phyloP scores from a whole-genome alignment of 176 grass and related monocot genomes.

The Aegilops sharonensis region DNA sequence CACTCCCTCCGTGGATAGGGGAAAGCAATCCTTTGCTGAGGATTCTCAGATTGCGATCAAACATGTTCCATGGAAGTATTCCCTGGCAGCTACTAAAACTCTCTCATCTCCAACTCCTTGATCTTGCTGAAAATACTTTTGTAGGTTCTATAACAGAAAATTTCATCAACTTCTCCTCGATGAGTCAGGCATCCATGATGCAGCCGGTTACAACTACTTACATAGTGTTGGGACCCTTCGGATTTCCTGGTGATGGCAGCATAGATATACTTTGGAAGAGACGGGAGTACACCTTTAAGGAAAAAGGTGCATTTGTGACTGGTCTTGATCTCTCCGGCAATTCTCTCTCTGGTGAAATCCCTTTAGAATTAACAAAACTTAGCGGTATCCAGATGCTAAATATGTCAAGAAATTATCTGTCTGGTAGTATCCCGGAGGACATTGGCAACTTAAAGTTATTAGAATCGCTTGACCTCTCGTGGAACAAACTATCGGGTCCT shows the following conservation, averaged over 20 bases:
- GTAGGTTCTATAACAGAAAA: neutral
- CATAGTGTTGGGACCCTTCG: too few species aligned
- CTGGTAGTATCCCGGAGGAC: neutral
- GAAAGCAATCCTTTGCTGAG: too few species aligned
- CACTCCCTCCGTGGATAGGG: too few species aligned
- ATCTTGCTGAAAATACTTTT: too few species aligned
- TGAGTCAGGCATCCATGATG: neutral
- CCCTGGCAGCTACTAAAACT: too few species aligned
- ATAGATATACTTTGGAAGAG: neutral
- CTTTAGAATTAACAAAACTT: neutral
- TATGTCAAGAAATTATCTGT: neutral
- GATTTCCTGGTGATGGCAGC: too few species aligned
- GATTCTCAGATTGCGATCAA: too few species aligned
- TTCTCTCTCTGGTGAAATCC: constrained; percentile 17
- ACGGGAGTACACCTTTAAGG: neutral
- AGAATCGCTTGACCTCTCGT: constrained; percentile 10
- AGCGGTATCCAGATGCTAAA: neutral
- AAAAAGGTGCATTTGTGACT: neutral
- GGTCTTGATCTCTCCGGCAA: neutral
- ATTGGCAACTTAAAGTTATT: neutral
- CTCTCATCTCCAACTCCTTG: too few species aligned
- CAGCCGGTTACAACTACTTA: too few species aligned
- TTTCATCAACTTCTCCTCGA: neutral
- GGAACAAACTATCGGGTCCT: neutral
- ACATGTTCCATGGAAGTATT: too few species aligned